phyloP scores from a whole-genome alignment of 106 monocot genomes.

The Allium fistulosum region DNA sequence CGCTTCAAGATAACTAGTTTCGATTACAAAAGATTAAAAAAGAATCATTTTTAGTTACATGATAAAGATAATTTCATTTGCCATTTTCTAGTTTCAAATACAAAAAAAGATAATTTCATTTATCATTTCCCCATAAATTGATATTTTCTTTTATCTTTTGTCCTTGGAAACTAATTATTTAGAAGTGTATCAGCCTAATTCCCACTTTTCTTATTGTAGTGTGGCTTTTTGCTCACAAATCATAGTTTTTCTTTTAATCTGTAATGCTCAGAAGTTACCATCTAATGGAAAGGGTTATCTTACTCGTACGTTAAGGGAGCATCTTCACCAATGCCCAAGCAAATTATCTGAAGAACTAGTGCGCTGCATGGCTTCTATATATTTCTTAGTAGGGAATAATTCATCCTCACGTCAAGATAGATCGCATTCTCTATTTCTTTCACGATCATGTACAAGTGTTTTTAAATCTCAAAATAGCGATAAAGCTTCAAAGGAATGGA shows the following conservation, averaged over 20 bases:
- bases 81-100: too few species aligned
- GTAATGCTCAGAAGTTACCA: constrained; percentile 27
- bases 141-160: too few species aligned
- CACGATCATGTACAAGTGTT: constrained; percentile 56
- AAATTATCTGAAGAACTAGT: constrained; percentile 83
- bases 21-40: too few species aligned
- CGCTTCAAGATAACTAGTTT: too few species aligned
- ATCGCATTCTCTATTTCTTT: constrained; percentile 23
- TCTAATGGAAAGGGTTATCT: constrained; percentile 29
- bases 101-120: too few species aligned
- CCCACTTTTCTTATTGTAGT: neutral
- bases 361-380: constrained; percentile 75
- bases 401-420: constrained; percentile 21
- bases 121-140: too few species aligned
- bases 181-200: too few species aligned
- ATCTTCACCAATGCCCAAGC: constrained; percentile 55
- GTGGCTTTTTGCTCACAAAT: neutral
- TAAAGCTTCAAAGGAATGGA: constrained; percentile 19
- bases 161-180: too few species aligned
- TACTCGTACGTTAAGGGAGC: constrained; percentile 50
- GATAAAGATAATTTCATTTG: too few species aligned
- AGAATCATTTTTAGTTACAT: too few species aligned
- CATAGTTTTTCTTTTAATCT: neutral
- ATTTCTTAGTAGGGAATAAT: constrained; percentile 32
- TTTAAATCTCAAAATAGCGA: constrained; percentile 21